Conservation (phyloP, 2,329 filamentous ascomycete genomes). For the Colletotrichum euphorbiae region DNA sequence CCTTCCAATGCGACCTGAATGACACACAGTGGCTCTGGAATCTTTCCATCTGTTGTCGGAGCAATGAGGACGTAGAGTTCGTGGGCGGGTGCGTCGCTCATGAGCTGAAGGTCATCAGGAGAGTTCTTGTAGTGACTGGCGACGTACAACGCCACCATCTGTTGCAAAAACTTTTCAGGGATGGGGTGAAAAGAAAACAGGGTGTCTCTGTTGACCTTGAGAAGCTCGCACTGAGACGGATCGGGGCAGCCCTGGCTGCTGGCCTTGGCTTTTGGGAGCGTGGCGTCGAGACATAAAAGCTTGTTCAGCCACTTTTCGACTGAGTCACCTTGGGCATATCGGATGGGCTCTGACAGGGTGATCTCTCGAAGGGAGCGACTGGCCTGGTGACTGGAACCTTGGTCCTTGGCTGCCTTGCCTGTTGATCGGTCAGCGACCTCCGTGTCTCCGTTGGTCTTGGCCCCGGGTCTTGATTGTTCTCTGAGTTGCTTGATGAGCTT, state of each 20-base stretch:
- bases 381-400: conserved; percentile 68
- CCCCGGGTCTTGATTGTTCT: conserved; percentile 83
- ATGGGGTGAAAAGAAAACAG: conserved; percentile 98
- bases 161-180: conserved; percentile 95
- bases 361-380: conserved; percentile 90
- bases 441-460: conserved; percentile 66
- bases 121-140: conserved; percentile 99
- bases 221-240: conserved; percentile 88
- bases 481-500: conserved; percentile 98
- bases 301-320: conserved; percentile 98
- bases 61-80: conserved; percentile 95
- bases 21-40: conserved; percentile 94
- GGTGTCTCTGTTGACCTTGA: conserved; percentile 96
- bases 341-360: conserved; percentile 91
- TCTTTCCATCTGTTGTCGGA: conserved; percentile 80
- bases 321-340: conserved; percentile 89
- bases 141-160: conserved; percentile 98
- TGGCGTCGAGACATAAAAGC: conserved; percentile 92
- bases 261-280: conserved; percentile 81
- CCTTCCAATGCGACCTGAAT: conserved; percentile 96
- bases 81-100: conserved; percentile 97
- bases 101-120: conserved; percentile 96
- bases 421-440: conserved; percentile 82
- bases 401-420: conserved; percentile 76
- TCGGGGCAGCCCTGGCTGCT: conserved; percentile 85